Conservation (phyloP, 1,284 basidiomycete species). For the Cutaneotrichosporon mucoides region DNA sequence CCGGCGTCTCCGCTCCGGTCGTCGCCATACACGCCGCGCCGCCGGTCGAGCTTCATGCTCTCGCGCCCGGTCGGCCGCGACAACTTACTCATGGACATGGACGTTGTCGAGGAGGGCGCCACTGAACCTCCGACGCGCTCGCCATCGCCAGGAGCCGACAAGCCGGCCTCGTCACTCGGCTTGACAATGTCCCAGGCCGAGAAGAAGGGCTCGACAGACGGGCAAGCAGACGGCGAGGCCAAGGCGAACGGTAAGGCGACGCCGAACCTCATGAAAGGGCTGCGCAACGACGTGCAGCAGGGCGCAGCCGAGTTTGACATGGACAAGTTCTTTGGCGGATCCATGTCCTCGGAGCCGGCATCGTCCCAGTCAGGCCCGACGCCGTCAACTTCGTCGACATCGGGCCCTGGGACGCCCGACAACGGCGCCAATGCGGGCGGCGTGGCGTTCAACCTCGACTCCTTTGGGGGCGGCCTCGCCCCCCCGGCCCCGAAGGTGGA, state of each 20-base stretch:
- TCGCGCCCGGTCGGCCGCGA: conserved; percentile 58
- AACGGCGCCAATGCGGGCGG: conserved; percentile 45
- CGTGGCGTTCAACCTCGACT: conserved; percentile 48
- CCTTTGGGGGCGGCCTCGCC: conserved; percentile 20
- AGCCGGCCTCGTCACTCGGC: not conserved
- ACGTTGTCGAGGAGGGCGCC: conserved; percentile 54
- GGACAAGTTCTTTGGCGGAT: conserved; percentile 33
- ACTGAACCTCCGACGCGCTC: conserved; percentile 58
- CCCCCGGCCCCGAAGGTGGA: no score
- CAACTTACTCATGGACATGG: conserved; percentile 81
- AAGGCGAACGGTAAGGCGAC: not conserved
- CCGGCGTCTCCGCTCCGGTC: not conserved
- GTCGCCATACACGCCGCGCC: conserved; percentile 16
- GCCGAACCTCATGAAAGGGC: conserved; percentile 58
- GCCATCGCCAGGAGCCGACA: conserved; percentile 44
- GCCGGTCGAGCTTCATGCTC: conserved; percentile 55
- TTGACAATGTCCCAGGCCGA: no score
- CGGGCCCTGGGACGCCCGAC: no score
- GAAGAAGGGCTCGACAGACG: no score
- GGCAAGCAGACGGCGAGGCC: not conserved
- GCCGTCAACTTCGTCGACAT: no score
- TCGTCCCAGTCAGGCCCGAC: no score
- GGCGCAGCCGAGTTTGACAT: conserved; percentile 49
- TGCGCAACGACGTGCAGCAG: conserved; percentile 46
- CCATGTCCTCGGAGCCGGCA: no score